Evolutionary conservation across 768 basidiomycete species (phyloP).

Genomic region (Mycena maculata): DNA sequence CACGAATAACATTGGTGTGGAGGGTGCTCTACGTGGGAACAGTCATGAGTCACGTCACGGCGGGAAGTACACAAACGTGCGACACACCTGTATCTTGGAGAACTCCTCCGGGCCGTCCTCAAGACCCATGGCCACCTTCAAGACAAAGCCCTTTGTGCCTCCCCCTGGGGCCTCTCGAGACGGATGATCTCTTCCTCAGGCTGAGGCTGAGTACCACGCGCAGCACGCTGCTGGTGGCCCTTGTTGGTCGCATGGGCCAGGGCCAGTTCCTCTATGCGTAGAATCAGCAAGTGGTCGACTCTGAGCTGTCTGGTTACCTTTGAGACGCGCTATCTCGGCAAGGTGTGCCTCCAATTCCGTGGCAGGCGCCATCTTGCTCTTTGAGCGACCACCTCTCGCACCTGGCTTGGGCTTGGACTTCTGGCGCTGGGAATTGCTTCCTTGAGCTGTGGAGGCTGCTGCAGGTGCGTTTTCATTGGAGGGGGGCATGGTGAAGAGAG

Average conservation of each 20-base stretch:
- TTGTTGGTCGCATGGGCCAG: neutral
- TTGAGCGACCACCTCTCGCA: neutral
- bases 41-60: neutral
- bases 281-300: neutral
- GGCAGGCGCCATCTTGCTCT: neutral
- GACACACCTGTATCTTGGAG: neutral
- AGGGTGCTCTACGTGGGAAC: neutral
- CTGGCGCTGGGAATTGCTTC: neutral
- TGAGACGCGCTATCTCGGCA: neutral
- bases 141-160: slow-evolving; percentile 28
- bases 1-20: slow-evolving; percentile 9
- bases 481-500: neutral
- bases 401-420: neutral
- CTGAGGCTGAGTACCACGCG: too few relatives aligned
- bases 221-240: neutral
- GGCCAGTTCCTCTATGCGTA: neutral
- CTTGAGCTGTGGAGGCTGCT: neutral
- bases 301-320: neutral
- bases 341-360: neutral
- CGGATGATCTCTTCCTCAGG: slow-evolving; percentile 2
- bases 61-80: too few relatives aligned
- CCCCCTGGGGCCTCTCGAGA: slow-evolving; percentile 24
- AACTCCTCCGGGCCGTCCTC: neutral
- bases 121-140: slow-evolving; percentile 28
- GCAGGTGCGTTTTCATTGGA: neutral